A percentile compares a stretch with the other conserved stretches of the same genome.
phyloP scores from a whole-genome alignment of 2,329 filamentous ascomycete genomes.

The Aspergillus ibericus region DNA sequence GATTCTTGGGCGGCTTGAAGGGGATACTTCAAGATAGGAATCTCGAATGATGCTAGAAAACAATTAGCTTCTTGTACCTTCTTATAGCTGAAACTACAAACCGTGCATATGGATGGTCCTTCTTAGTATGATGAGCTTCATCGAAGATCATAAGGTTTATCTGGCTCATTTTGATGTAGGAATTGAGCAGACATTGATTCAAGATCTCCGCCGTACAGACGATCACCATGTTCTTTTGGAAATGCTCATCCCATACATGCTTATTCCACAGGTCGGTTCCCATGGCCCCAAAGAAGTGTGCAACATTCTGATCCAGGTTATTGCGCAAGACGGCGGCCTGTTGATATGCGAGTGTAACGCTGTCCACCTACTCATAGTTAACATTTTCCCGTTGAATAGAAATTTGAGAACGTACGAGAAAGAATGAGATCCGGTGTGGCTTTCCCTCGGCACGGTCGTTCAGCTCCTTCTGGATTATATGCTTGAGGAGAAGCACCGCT shows the following conservation, averaged over 20 bases:
- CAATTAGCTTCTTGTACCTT: constrained; percentile 9
- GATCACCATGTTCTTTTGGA: constrained; percentile 72
- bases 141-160: constrained; percentile 94
- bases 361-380: constrained; percentile 63
- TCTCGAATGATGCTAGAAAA: constrained; percentile 73
- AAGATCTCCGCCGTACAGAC: constrained; percentile 92
- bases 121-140: constrained; percentile 95
- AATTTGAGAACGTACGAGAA: constrained; percentile 58
- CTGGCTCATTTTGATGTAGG: constrained; percentile 75
- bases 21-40: constrained; percentile 64
- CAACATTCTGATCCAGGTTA: constrained; percentile 76
- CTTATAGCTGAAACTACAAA: constrained; percentile 20
- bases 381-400: neutral
- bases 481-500: constrained; percentile 76
- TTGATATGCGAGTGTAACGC: constrained; percentile 85
- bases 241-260: constrained; percentile 59
- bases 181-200: constrained; percentile 72
- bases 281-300: constrained; percentile 72
- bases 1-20: constrained; percentile 65
- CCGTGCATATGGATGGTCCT: constrained; percentile 84
- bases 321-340: constrained; percentile 78
- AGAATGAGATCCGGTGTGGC: constrained; percentile 72
- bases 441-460: constrained; percentile 63
- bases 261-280: constrained; percentile 61
- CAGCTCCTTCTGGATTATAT: constrained; percentile 75